Evolutionary conservation across 768 basidiomycete genomes (phyloP).

Genomic region (Boletus tylopilopsis): DNA sequence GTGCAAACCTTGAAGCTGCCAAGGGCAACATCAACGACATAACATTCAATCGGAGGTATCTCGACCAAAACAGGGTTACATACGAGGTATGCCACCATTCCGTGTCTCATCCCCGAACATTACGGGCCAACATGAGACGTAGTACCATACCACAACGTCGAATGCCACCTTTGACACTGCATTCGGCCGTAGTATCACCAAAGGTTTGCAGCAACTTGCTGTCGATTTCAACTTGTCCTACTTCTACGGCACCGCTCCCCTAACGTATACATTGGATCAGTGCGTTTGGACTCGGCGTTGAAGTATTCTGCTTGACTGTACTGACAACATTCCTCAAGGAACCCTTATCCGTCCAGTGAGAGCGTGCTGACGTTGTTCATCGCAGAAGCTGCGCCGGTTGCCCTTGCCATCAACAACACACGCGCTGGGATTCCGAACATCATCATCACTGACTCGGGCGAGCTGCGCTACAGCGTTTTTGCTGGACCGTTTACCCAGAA

Average conservation of each 20-base stretch:
- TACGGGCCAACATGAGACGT: neutral
- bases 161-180: conserved; percentile 59
- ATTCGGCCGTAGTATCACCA: conserved; percentile 49
- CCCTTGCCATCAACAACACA: conserved; percentile 59
- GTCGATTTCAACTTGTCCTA: conserved; percentile 58
- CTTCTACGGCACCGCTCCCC: conserved; percentile 69
- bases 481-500: conserved; percentile 72
- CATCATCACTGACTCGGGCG: conserved; percentile 62
- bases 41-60: conserved; percentile 65
- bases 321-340: conserved; percentile 31
- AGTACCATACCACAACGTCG: conserved; percentile 65
- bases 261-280: conserved; percentile 67
- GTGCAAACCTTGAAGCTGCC: conserved; percentile 43
- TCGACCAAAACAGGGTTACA: conserved; percentile 76
- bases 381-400: conserved; percentile 49
- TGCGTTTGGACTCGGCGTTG: conserved; percentile 27
- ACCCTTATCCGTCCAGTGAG: conserved; percentile 57
- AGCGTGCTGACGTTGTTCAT: conserved; percentile 60
- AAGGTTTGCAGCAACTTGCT: conserved; percentile 51
- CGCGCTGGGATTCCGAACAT: conserved; percentile 57
- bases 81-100: conserved; percentile 48
- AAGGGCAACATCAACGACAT: conserved; percentile 45
- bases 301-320: neutral
- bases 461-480: conserved; percentile 64
- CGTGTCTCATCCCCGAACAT: neutral